Evolutionary conservation across 495 filamentous ascomycete species (phyloP).

Genomic region (Annulohypoxylon moriforme): DNA sequence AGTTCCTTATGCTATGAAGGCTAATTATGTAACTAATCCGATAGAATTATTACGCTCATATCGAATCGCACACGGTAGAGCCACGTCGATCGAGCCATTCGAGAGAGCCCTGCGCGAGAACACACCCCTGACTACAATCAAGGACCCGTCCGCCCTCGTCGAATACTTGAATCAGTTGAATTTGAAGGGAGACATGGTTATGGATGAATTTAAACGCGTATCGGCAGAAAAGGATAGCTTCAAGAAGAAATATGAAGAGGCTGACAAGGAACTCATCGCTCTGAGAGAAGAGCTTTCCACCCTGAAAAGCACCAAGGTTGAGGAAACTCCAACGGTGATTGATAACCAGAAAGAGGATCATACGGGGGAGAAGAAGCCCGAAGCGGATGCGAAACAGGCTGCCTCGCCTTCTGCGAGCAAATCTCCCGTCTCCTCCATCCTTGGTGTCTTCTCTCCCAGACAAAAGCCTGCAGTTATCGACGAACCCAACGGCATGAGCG

Average conservation of each 20-base stretch:
- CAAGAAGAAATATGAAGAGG: slow-evolving; percentile 78
- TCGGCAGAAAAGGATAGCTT: slow-evolving; percentile 82
- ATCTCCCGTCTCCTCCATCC: slow-evolving; percentile 53
- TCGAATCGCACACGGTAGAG: slow-evolving; percentile 85
- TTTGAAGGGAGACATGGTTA: slow-evolving; percentile 85
- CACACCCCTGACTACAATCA: slow-evolving; percentile 88
- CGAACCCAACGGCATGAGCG: slow-evolving; percentile 60
- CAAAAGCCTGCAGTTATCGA: slow-evolving; percentile 53
- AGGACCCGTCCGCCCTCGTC: slow-evolving; percentile 83
- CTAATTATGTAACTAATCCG: slow-evolving; percentile 7
- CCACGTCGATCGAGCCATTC: slow-evolving; percentile 88
- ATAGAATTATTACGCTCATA: slow-evolving; percentile 91
- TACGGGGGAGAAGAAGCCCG: slow-evolving; percentile 24
- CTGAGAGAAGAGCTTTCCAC: slow-evolving; percentile 57
- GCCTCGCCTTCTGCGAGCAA: slow-evolving; percentile 46
- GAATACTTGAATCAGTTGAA: slow-evolving; percentile 95
- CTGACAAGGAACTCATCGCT: slow-evolving; percentile 71
- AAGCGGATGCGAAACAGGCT: slow-evolving; percentile 23
- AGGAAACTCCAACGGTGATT: slow-evolving; percentile 27
- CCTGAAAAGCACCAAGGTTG: slow-evolving; percentile 38
- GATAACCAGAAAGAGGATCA: slow-evolving; percentile 10
- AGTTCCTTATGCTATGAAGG: neutral
- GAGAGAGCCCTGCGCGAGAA: slow-evolving; percentile 90
- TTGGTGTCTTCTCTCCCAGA: slow-evolving; percentile 61
- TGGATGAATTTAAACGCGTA: slow-evolving; percentile 91